phyloP scores from a whole-genome alignment of 2,329 filamentous ascomycete genomes.

The Coleophoma crateriformis region DNA sequence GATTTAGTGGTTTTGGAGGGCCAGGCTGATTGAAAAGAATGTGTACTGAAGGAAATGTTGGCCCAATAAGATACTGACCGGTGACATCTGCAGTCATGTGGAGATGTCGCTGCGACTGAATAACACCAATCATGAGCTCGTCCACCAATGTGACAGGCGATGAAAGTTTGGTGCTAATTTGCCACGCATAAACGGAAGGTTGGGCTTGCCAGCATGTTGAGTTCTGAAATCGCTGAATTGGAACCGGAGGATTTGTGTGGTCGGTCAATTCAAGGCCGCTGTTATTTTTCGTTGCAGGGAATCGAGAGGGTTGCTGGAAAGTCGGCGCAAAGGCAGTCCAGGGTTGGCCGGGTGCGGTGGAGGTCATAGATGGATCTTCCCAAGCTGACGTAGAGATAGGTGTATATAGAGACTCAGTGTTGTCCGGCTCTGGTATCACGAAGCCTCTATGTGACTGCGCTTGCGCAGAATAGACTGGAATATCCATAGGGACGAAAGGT shows the following conservation, averaged over 20 bases:
- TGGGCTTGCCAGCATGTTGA: conserved; percentile 21
- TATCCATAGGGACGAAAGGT: neutral
- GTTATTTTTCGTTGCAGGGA: conserved; percentile 12
- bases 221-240: conserved; percentile 6
- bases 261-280: conserved; percentile 14
- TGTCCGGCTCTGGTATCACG: conserved; percentile 14
- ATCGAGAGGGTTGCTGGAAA: conserved; percentile 20
- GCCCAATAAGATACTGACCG: conserved; percentile 15
- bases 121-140: conserved; percentile 21
- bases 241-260: conserved; percentile 12
- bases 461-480: neutral
- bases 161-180: conserved; percentile 24
- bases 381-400: conserved; percentile 15
- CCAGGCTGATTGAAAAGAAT: conserved; percentile 19
- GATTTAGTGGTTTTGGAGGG: conserved; percentile 11
- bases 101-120: conserved; percentile 20
- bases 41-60: conserved; percentile 20
- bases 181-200: conserved; percentile 23
- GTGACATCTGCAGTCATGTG: conserved; percentile 11
- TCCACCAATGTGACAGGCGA: conserved; percentile 20
- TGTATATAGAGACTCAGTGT: conserved; percentile 11
- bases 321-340: conserved; percentile 22
- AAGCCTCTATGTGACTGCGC: neutral
- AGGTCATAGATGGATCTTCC: conserved; percentile 15
- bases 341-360: conserved; percentile 11